Conservation (phyloP, 2,329 filamentous ascomycete species). For the Chaetomiaceae sp. region DNA sequence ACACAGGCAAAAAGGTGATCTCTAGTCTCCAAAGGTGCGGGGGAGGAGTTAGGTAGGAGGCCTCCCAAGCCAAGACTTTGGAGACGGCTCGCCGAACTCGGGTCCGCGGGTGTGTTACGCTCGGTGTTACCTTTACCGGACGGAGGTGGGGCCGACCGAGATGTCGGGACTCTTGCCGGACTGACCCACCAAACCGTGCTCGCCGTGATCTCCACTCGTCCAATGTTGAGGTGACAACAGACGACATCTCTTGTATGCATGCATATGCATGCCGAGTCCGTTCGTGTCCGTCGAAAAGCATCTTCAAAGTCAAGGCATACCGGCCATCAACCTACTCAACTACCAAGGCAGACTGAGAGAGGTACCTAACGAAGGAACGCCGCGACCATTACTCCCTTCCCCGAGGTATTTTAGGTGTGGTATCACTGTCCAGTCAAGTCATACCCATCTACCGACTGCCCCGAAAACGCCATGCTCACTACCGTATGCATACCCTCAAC, state of each 20-base stretch:
- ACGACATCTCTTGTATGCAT: too few species aligned
- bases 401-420: background rate
- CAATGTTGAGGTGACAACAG: too few species aligned
- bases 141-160: slow-evolving; percentile 1
- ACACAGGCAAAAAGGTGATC: too few species aligned
- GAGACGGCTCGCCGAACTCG: background rate
- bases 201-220: too few species aligned
- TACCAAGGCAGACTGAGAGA: background rate
- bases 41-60: too few species aligned
- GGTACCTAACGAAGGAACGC: background rate
- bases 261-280: too few species aligned
- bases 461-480: slow-evolving; percentile 11
- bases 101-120: background rate
- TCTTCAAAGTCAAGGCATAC: too few species aligned
- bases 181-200: background rate
- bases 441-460: slow-evolving; percentile 4
- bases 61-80: background rate
- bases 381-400: background rate
- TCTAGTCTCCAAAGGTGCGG: too few species aligned
- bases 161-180: background rate
- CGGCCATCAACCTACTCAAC: too few species aligned
- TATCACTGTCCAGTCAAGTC: background rate
- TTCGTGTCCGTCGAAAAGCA: background rate
- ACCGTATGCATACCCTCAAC: background rate
- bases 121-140: too few species aligned